Conservation (phyloP, 495 filamentous ascomycete species). For the Cudoniella acicularis region DNA sequence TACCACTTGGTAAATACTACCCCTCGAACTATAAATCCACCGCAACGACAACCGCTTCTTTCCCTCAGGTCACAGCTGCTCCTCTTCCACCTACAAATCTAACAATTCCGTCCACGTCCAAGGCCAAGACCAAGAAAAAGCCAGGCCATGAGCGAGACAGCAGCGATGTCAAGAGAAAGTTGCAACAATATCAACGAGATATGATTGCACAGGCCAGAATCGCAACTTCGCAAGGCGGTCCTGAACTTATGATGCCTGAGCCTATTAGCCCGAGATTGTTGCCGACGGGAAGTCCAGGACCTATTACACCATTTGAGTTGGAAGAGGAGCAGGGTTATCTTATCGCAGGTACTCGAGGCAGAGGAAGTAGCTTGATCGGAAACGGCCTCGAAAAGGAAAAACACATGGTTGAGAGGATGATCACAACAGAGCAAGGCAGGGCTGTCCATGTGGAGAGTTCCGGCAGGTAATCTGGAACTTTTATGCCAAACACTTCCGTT, state of each 20-base stretch:
- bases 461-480: neutral
- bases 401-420: neutral
- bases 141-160: conserved; percentile 30
- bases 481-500: neutral
- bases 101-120: conserved; percentile 12
- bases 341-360: conserved; percentile 6
- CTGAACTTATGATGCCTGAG: conserved; percentile 22
- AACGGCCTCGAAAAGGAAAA: neutral
- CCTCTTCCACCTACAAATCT: conserved; percentile 9
- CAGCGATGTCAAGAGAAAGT: conserved; percentile 42
- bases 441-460: neutral
- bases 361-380: neutral
- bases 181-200: conserved; percentile 59
- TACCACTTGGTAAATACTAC: conserved; percentile 54
- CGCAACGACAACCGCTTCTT: neutral
- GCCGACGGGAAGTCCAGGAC: conserved; percentile 71
- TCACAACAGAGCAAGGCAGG: neutral
- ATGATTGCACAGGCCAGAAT: conserved; percentile 52
- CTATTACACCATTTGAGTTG: conserved; percentile 72
- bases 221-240: conserved; percentile 34
- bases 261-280: conserved; percentile 60
- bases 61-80: neutral
- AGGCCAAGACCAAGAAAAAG: conserved; percentile 11
- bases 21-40: conserved; percentile 45
- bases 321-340: conserved; percentile 40